Base-by-base conservation (phyloP, 768 basidiomycete genomes). In the Boletus bicolor region DNA sequence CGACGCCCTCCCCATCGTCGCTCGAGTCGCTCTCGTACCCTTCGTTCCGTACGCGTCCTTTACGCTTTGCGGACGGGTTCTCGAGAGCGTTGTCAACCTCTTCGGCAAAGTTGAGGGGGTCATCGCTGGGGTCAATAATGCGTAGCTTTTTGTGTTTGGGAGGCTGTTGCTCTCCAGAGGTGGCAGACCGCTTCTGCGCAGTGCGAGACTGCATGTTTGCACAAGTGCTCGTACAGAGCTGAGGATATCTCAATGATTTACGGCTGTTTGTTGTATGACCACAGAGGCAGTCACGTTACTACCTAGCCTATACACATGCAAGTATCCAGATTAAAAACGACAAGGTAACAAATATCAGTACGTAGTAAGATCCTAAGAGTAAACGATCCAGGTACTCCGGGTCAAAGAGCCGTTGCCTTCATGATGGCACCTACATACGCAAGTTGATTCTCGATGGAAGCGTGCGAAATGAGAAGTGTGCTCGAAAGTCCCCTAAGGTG, bases 11-110 rank as follows among this genome's bases (percentile, higher is more conserved):
- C 3, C 91, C 93, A 58, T 97, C 94, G 67, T 96, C 92, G 54
- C 85, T 93, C 3, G 93, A 95, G 73, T 97, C 94, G 1, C 91
- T 93, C 12, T 95, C 93, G 69, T 97, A 98, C 15, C 95, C 86
- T 51, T 92, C 92, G 17, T 80, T 87, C 67, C 87, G 89, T 55
- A 97, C 83, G 44, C 84, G 82, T 21, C 90, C 86, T 68, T 83
- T 87, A 17, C 87, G 82, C 55, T 75, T 76, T 24, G 77, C 76
- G 11, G 81, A 79, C 5, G 86, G 82, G 61, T 77, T 76, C 70
- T 92, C 91, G 54, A 93, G 83, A 0, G 84, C 78, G 4, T 79
- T 79, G 57, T 91, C 88, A 42, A 92, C 87, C 61, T 92, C 80
- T 61, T 91, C 87, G 4, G 83, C 86, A 70, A 93, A 93, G 63